A percentile compares a stretch with the other conserved stretches of the same genome.
phyloP scores from a whole-genome alignment of 1,284 basidiomycete genomes.

The Apiotrichum sp. region DNA sequence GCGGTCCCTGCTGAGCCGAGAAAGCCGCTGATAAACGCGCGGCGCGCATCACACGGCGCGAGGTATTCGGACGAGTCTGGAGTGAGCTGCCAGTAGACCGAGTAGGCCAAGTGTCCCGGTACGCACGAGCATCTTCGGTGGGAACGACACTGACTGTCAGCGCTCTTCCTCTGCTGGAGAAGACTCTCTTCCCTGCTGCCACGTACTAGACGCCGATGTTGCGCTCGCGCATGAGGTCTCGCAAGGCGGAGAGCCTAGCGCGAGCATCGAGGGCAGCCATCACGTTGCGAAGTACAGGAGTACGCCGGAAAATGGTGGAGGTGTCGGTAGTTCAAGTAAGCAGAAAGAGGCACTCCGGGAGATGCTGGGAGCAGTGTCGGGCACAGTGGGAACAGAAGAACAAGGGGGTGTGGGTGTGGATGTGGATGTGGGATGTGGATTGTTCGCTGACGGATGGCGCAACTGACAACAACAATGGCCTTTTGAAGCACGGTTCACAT shows the following conservation, averaged over 20 bases:
- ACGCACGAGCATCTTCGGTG: constrained; percentile 80
- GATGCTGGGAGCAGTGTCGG: too few relatives aligned
- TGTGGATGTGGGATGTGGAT: too few relatives aligned
- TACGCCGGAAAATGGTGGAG: constrained; percentile 10
- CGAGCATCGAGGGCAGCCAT: constrained; percentile 16
- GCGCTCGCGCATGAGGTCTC: constrained; percentile 20
- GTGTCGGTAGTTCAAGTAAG: neutral
- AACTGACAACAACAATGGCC: too few relatives aligned
- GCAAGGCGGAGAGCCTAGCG: constrained; percentile 14
- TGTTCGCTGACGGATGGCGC: too few relatives aligned
- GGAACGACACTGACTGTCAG: constrained; percentile 57
- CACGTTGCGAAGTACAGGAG: constrained; percentile 5
- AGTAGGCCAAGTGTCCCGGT: neutral
- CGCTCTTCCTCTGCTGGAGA: too few relatives aligned
- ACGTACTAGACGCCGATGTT: constrained; percentile 21
- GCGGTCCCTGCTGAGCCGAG: constrained; percentile 87
- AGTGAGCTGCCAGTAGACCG: neutral
- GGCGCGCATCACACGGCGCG: constrained; percentile 72
- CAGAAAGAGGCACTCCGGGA: neutral
- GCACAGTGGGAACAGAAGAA: too few relatives aligned
- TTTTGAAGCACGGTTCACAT: too few relatives aligned
- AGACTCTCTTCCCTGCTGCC: neutral
- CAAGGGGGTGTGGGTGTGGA: too few relatives aligned
- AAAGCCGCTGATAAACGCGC: constrained; percentile 86
- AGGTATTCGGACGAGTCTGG: constrained; percentile 86